These are phyloP conservation scores for Mollisia scopiformis DNA, from an alignment of 2,329 filamentous ascomycete genomes.

Conservation along the genomic window DNA sequence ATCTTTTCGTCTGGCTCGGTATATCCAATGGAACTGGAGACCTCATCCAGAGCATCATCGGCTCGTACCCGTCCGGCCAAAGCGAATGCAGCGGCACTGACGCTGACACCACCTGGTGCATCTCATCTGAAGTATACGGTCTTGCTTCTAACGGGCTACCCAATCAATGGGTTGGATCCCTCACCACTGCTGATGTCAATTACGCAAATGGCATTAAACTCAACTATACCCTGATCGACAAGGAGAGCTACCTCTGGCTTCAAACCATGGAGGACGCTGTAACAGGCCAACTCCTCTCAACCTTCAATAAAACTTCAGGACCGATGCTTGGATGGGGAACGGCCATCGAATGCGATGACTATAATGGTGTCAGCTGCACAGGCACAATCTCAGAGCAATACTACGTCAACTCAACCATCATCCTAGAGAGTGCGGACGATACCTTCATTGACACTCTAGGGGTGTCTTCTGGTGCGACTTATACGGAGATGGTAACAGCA, in stretches of 20 bases:
- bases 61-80: slow-evolving; percentile 27
- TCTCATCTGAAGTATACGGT: slow-evolving; percentile 34
- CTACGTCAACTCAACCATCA: slow-evolving; percentile 7
- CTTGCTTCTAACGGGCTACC: slow-evolving; percentile 13
- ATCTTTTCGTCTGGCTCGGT: slow-evolving; percentile 33
- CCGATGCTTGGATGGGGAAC: slow-evolving; percentile 30
- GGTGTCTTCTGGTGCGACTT: neutral
- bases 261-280: slow-evolving; percentile 23
- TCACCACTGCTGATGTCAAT: slow-evolving; percentile 26
- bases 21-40: slow-evolving; percentile 33
- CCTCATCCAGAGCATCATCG: slow-evolving; percentile 25
- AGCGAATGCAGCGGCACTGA: slow-evolving; percentile 25
- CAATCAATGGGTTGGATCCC: slow-evolving; percentile 29
- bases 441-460: slow-evolving; percentile 2
- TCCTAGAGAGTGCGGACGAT: neutral
- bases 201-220: slow-evolving; percentile 30
- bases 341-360: slow-evolving; percentile 4
- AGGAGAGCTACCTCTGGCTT: slow-evolving; percentile 29
- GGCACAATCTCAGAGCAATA: neutral
- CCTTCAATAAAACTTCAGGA: slow-evolving; percentile 28
- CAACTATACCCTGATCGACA: slow-evolving; percentile 33
- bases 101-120: slow-evolving; percentile 30
- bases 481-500: neutral
- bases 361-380: slow-evolving; percentile 1
- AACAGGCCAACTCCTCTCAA: slow-evolving; percentile 25